Evolutionary conservation across 129 eudicot genomes (phyloP), one percentile per base, ranked within the genome.

Genomic region (Chrysanthemum lavandulifolium): DNA sequence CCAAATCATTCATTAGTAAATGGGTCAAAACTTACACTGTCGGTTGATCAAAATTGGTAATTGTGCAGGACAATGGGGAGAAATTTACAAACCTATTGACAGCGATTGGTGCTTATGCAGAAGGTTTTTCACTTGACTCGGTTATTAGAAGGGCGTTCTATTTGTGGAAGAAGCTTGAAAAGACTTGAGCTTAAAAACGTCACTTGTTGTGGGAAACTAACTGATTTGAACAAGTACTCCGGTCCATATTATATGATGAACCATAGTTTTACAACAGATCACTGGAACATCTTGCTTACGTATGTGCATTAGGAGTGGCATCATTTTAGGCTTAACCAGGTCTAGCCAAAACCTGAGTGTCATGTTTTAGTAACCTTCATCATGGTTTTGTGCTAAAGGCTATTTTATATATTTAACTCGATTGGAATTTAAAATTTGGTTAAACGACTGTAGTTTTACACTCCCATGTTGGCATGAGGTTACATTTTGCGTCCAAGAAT

Each of bases 51-150:
- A 61, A 43, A 4, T 40, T 25, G 57, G 29, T 77, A 57, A 47
- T 60, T 65, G 62, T 73, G 65, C 92, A 95, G 99, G 99, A 95
- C 73, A 63, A 85, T 11, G 99, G 99, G 31, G 89, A 95, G 88
- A 95, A 95, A 66, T 95, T 95, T 72, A 88, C 87, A 7, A 88
- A 86, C 81, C 89, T 95, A n/a, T 80, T 90, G 86, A 87, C 78
- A 14, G 99, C 99, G 3, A 95, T 95, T 21, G 85, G 94, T 71
- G 99, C 99, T 5, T 95, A 95, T 80, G 99, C 97, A 16, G 97
- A 95, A 86, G 99, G 99, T 48, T 90, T 82, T 85, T 95, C 99
- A 15, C 96, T 96, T 52, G 99, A 95, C 83, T 57, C 85, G 27
- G 81, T 95, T 73, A 95, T 95, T 27, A 88, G 97, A 80, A 84